These are phyloP conservation scores for Tricholomella constricta DNA, from an alignment of 768 basidiomycete genomes.

Conservation along the genomic window DNA sequence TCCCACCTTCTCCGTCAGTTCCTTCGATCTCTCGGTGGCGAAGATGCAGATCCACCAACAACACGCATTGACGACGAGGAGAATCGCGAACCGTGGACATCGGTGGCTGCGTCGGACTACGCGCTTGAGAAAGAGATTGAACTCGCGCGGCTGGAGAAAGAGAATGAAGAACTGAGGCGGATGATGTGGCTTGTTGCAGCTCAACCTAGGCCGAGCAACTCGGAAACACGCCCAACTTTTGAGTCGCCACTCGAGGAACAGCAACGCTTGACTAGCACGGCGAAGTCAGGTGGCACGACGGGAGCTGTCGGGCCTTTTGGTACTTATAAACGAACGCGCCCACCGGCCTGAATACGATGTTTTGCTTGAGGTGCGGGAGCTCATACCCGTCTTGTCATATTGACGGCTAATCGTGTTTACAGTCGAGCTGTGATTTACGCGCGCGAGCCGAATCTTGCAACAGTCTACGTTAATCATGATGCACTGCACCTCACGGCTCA, in stretches of 20 bases:
- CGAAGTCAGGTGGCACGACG: conserved; percentile 9
- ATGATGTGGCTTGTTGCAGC: conserved; percentile 57
- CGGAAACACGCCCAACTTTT: conserved; percentile 19
- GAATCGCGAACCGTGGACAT: conserved; percentile 41
- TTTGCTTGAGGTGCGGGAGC: not conserved
- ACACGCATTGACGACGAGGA: conserved; percentile 33
- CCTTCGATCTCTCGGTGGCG: conserved; percentile 70
- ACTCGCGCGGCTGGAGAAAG: conserved; percentile 80
- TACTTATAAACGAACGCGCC: conserved; percentile 39
- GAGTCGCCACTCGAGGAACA: conserved; percentile 23
- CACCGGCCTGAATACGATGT: conserved; percentile 20
- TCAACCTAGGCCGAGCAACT: conserved; percentile 25
- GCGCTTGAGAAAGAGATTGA: conserved; percentile 91
- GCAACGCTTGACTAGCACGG: conserved; percentile 26
- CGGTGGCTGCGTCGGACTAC: conserved; percentile 56
- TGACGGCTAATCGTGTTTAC: not conserved
- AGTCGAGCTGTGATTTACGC: no score
- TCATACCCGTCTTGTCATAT: not conserved
- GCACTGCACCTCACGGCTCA: no score
- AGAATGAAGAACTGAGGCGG: conserved; percentile 80
- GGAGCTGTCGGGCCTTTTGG: conserved; percentile 43
- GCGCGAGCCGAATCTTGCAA: no score
- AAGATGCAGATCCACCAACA: conserved; percentile 43
- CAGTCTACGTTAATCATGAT: no score
- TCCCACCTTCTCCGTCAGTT: conserved; percentile 70